Evolutionary conservation across 495 filamentous ascomycete species (phyloP).

Genomic region (Hapsidospora chrysogenum): DNA sequence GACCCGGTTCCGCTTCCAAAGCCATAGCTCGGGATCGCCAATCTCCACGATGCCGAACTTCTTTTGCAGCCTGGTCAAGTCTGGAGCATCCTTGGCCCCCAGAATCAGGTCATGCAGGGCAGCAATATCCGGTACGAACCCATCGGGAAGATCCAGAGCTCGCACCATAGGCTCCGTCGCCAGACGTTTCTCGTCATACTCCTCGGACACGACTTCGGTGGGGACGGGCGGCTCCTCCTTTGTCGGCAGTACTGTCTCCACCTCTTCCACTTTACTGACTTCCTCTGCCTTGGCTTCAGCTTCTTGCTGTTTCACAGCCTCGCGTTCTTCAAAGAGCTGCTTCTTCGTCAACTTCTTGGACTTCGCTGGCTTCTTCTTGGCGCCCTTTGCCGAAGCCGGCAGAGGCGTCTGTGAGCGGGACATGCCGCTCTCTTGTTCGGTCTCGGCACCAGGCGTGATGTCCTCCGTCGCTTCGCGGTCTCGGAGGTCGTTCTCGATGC

Average conservation of each 20-base stretch:
- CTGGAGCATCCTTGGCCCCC: conserved; percentile 65
- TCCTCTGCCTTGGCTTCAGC: too few relatives aligned
- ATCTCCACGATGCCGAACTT: conserved; percentile 43
- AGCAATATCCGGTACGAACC: conserved; percentile 18
- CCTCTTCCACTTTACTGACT: conserved; percentile 13
- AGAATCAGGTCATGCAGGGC: conserved; percentile 20
- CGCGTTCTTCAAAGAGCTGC: conserved; percentile 50
- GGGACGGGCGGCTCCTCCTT: neutral
- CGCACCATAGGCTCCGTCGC: conserved; percentile 7
- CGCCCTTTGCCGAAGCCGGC: conserved; percentile 5
- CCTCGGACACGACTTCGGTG: conserved; percentile 5
- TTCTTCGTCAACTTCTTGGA: conserved; percentile 57
- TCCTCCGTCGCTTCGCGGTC: conserved; percentile 19
- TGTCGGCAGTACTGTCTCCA: neutral
- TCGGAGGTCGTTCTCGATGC: conserved; percentile 30
- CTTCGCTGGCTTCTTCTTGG: conserved; percentile 30
- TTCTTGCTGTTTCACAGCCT: conserved; percentile 40
- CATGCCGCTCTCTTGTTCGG: conserved; percentile 20
- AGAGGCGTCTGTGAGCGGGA: conserved; percentile 26
- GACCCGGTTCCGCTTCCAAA: conserved; percentile 80
- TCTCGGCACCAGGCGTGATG: conserved; percentile 21
- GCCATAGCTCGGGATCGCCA: conserved; percentile 57
- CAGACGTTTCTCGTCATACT: conserved; percentile 20
- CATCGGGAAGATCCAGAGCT: conserved; percentile 11
- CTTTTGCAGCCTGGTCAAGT: conserved; percentile 64